Conservation (phyloP, 306 rosid species). For the Dryas octopetala region DNA sequence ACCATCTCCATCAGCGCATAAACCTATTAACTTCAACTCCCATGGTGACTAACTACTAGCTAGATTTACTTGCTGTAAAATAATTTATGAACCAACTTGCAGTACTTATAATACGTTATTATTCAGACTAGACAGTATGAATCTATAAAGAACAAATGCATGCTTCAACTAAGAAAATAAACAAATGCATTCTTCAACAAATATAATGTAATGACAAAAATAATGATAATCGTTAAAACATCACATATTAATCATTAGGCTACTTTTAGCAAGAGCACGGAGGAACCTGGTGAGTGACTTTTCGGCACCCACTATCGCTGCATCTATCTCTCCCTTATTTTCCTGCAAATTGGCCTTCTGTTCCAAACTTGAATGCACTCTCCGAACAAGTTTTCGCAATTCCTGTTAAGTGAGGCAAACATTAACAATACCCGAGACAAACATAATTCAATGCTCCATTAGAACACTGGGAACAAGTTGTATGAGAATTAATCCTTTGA, state of each 20-base stretch:
- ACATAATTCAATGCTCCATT: not conserved
- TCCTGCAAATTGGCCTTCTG: constrained; percentile 39
- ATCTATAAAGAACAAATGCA: not conserved
- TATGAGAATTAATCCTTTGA: not conserved
- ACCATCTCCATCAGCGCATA: not conserved
- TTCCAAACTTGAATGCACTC: constrained; percentile 52
- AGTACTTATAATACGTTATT: not conserved
- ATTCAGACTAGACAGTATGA: not conserved
- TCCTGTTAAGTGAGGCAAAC: constrained; percentile 48
- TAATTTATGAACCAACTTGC: not conserved
- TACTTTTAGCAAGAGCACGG: constrained; percentile 46
- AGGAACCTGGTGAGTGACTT: constrained; percentile 77
- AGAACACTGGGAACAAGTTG: not conserved
- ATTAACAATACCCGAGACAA: constrained; percentile 9
- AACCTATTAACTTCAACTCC: constrained; percentile 1
- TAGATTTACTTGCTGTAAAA: not conserved
- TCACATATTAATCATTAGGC: constrained; percentile 31
- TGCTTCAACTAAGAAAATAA: not conserved
- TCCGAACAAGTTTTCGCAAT: constrained; percentile 75
- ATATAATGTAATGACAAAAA: not conserved
- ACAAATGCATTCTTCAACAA: not conserved
- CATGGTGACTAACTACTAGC: not conserved
- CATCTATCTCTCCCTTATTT: constrained; percentile 45
- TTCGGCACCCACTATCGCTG: constrained; percentile 38
- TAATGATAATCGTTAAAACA: constrained; percentile 10